Base-by-base conservation (phyloP, 768 basidiomycete genomes). In the Austroboletus eburneus region DNA sequence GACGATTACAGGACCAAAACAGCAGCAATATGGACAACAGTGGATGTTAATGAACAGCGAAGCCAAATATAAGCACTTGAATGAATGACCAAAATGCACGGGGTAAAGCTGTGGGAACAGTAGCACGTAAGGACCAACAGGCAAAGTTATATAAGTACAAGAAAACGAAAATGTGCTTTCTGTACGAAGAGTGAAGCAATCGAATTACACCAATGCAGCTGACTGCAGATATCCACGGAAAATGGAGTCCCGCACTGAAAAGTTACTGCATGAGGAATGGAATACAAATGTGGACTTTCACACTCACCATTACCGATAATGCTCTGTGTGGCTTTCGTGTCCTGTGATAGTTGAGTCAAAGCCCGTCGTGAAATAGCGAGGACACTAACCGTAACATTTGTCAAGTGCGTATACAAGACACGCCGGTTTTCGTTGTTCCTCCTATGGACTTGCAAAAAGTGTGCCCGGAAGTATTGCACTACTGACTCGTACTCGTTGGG, bases 401-500 rank as follows among this genome's bases (percentile, higher is more conserved):
- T 91, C 58, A 89, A 73, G 62, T 89, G 89, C 3, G 81, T 83
- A 59, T 88, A 91, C 3, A 91, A 68, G n/a, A 86, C 85, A 42
- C 88, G 79, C 34, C 81, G 77, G 55, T 85, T 84, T 56, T 88
- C 82, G 54, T 90, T 88, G 49, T 87, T 91, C 52, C 78, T 77
- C 56, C 81, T 71, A 62, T 90, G 87, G 16, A 87, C 65, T 64
- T 91, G 87, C 49, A 87, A 69, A 69, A 92, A 92, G 57, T 91
- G 90, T 29, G 87, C 84, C 9, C 86, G 83, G 78, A 92, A 91
- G 67, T 91, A 91, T 58, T 85, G 81, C 35, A 88, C 80, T 18
- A 88, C 86, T 5, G 83, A 80, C 48, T 90, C 85, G 57, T 83
- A 89, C 57, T 84, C 85, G 61, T 91, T 91, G n/a, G 78, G 66